Evolutionary conservation across 306 rosid genomes (phyloP), one percentile per base, ranked within the genome.

Genomic region (Gynostemma pentaphyllum): DNA sequence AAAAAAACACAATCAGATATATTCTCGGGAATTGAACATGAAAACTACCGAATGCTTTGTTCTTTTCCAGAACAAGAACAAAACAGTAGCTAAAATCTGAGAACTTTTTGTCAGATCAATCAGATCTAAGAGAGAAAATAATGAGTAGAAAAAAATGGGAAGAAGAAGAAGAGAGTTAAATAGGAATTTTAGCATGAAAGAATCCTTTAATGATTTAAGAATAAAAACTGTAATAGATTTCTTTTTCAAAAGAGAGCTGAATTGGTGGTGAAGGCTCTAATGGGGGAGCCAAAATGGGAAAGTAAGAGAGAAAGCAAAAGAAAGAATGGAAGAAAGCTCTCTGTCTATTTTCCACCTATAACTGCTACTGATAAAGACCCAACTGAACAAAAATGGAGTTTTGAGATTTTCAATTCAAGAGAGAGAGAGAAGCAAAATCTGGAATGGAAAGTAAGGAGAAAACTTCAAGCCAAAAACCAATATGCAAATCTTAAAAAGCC

Each of bases 251-350:
- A 56, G 44, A 36, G 28, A 57, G 64, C 45, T 57, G 64, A 55
- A 55, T 55, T 55, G 62, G 62, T 30, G 62, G 62, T 10, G 62
- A 55, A 55, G 62, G 62, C 26, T 55, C 42, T 42, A 1, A 14
- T 14, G 46, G 14, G 2, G 18, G 46, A 12, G 46, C 3, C 37
- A 32, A 32, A 32, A 32, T 7, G 37, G 37, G 37, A 3, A 7
- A 7, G 37, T 2, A 7, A 32, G 7, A 7, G n/a, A n/a, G n/a
- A n/a, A n/a, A n/a, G n/a, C n/a, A n/a, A n/a, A n/a, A 32, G 36
- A 23, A 18, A 2, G 4, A 54, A 42, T n/a, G 62, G 22, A 48
- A 48, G 27, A 54, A 54, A 54, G 40, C 40, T 42, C 18, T 42
- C 46, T 42, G 16, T 42, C 46, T 7, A 2, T 39, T 7, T 32